These are phyloP conservation scores for Fusarium beomiforme DNA, from an alignment of 2,329 filamentous ascomycete species.

Conservation along the genomic window DNA sequence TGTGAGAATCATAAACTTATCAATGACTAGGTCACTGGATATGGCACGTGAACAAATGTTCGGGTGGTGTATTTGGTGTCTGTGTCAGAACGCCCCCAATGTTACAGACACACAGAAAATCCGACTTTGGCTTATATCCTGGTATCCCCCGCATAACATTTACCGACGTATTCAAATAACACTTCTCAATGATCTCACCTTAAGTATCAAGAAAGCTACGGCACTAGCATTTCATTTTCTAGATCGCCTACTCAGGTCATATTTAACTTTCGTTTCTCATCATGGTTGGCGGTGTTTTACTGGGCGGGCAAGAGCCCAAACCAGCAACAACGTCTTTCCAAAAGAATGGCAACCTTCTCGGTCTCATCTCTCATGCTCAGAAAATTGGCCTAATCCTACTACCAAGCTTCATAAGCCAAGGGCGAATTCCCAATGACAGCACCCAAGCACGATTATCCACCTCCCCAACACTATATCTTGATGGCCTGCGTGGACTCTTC, in stretches of 20 bases:
- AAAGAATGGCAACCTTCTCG: accelerated
- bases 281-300: not conserved
- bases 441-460: accelerated
- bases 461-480: not conserved
- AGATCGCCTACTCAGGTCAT: too few relatives aligned
- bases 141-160: not conserved
- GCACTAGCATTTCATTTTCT: too few relatives aligned
- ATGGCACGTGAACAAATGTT: not conserved
- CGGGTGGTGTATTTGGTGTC: not conserved
- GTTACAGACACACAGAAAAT: too few relatives aligned
- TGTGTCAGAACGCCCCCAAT: not conserved
- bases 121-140: not conserved
- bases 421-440: accelerated
- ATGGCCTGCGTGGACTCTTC: not conserved
- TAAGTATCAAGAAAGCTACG: too few relatives aligned
- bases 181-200: too few relatives aligned
- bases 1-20: not conserved
- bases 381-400: accelerated
- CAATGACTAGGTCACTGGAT: not conserved
- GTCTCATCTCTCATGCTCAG: not conserved
- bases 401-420: not conserved
- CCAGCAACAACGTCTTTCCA: accelerated
- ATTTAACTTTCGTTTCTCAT: too few relatives aligned
- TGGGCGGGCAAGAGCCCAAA: not conserved
- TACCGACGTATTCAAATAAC: not conserved